A percentile compares a stretch with the other conserved stretches of the same genome.
Conservation (phyloP, 1,284 basidiomycete species). For the Irpex sp. region DNA sequence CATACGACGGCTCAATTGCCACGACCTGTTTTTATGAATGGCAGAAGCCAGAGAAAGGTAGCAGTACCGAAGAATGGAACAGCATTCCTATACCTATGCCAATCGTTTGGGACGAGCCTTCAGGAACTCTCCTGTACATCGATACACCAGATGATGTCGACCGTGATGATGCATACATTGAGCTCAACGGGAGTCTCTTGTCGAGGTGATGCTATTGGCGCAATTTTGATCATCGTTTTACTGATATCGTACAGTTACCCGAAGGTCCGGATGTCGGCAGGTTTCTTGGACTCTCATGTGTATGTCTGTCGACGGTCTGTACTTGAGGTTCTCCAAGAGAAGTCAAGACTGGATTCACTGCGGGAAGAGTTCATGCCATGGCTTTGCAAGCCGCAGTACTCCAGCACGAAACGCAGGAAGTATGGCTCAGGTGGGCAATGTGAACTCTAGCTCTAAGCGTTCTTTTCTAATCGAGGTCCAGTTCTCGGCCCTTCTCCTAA, state of each 20-base stretch:
- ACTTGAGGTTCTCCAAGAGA: slow-evolving; percentile 69
- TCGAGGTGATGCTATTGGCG: slow-evolving; percentile 39
- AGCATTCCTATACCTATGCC: slow-evolving; percentile 38
- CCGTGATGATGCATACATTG: slow-evolving; percentile 65
- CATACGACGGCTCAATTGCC: slow-evolving; percentile 64
- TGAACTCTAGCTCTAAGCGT: background rate
- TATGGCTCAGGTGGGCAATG: slow-evolving; percentile 46
- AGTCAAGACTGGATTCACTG: slow-evolving; percentile 71
- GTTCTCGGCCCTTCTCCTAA: slow-evolving; percentile 41
- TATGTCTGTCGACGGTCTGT: slow-evolving; percentile 81
- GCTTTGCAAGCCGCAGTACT: slow-evolving; percentile 83
- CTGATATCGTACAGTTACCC: slow-evolving; percentile 55
- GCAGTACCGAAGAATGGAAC: slow-evolving; percentile 64
- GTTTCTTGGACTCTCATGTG: slow-evolving; percentile 83
- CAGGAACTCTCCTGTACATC: slow-evolving; percentile 68
- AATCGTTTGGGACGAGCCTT: slow-evolving; percentile 63
- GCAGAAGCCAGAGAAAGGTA: slow-evolving; percentile 49
- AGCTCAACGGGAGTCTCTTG: slow-evolving; percentile 71
- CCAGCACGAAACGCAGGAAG: slow-evolving; percentile 52
- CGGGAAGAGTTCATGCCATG: slow-evolving; percentile 88
- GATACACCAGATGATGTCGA: slow-evolving; percentile 67
- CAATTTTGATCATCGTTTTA: slow-evolving; percentile 4
- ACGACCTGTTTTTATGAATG: slow-evolving; percentile 78
- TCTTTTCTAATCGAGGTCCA: slow-evolving; percentile 20
- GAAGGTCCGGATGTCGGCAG: slow-evolving; percentile 64